phyloP scores from a whole-genome alignment of 1,284 basidiomycete species.

The Phenoliferia sp. region DNA sequence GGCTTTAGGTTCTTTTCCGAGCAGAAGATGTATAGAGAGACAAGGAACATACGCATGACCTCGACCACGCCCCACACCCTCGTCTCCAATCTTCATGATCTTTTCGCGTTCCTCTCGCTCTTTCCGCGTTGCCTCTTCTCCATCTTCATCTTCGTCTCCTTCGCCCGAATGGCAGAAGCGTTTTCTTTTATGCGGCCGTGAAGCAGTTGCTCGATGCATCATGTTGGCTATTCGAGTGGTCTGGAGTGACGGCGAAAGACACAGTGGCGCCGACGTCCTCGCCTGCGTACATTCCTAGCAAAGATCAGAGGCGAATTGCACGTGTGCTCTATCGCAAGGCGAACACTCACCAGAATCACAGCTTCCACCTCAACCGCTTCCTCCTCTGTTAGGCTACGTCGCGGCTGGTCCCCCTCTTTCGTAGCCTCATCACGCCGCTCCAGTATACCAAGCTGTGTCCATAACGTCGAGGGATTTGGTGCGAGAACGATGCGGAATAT shows the following conservation, averaged over 20 bases:
- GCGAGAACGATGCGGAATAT: slow-evolving; percentile 36
- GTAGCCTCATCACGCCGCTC: slow-evolving; percentile 12
- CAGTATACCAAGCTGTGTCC: slow-evolving; percentile 34
- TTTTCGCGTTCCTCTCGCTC: slow-evolving; percentile 28
- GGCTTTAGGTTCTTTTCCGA: neutral
- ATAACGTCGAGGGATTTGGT: slow-evolving; percentile 34
- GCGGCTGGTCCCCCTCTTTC: slow-evolving; percentile 10
- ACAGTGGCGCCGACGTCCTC: slow-evolving; percentile 33
- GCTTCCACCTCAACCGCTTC: slow-evolving; percentile 34
- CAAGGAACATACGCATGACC: slow-evolving; percentile 26
- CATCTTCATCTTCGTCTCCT: slow-evolving; percentile 12
- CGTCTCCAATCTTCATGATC: slow-evolving; percentile 31
- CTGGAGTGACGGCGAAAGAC: slow-evolving; percentile 34
- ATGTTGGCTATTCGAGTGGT: slow-evolving; percentile 35
- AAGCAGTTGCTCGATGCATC: slow-evolving; percentile 33
- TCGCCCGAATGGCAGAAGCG: slow-evolving; percentile 21
- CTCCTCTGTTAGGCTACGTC: slow-evolving; percentile 23
- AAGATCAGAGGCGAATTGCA: neutral
- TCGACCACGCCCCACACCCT: slow-evolving; percentile 23
- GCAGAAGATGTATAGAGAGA: neutral
- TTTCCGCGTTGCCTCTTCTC: slow-evolving; percentile 12
- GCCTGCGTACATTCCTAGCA: too few species aligned
- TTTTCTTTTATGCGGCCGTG: slow-evolving; percentile 30
- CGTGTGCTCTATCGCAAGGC: too few species aligned
- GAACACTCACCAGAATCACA: slow-evolving; percentile 28